phyloP scores from a whole-genome alignment of 2,329 filamentous ascomycete species.

The Talaromyces sp. region DNA sequence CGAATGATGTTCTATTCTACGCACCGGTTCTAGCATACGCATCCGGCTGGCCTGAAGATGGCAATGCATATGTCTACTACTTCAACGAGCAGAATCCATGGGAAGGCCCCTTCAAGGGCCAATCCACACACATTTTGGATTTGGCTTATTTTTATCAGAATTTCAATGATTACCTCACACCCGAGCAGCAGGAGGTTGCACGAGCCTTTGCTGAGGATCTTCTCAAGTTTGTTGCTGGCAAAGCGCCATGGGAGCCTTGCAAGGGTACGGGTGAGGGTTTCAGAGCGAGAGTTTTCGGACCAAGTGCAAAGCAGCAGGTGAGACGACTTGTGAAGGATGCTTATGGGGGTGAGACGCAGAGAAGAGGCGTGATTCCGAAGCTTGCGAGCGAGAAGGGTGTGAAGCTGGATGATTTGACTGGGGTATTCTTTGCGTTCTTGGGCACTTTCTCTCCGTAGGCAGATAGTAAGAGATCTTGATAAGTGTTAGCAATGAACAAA shows the following conservation, averaged over 20 bases:
- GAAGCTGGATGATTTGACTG: constrained; percentile 25
- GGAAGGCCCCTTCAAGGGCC: constrained; percentile 41
- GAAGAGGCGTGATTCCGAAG: constrained; percentile 27
- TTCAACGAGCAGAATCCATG: constrained; percentile 51
- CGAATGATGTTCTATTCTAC: constrained; percentile 47
- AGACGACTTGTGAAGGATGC: constrained; percentile 17
- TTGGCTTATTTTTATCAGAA: constrained; percentile 47
- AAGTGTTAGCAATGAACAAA: neutral
- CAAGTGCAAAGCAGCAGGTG: constrained; percentile 19
- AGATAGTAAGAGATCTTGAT: neutral
- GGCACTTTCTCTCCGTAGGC: constrained; percentile 3
- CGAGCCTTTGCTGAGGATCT: constrained; percentile 36
- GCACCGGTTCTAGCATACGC: constrained; percentile 44
- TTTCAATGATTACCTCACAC: constrained; percentile 38
- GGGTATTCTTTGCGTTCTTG: constrained; percentile 16
- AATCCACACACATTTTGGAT: constrained; percentile 46
- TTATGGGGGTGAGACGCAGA: constrained; percentile 24
- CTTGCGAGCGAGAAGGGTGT: constrained; percentile 18
- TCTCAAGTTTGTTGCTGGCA: constrained; percentile 39
- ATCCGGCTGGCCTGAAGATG: constrained; percentile 28
- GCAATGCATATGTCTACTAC: constrained; percentile 39
- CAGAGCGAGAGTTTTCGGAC: constrained; percentile 27
- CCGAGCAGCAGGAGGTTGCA: constrained; percentile 31
- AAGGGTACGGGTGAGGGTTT: constrained; percentile 21
- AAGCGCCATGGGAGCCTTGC: constrained; percentile 31